A percentile compares a stretch with the other conserved stretches of the same genome.
Evolutionary conservation across 768 basidiomycete species (phyloP).

Genomic region (Pleurotus sapidus): DNA sequence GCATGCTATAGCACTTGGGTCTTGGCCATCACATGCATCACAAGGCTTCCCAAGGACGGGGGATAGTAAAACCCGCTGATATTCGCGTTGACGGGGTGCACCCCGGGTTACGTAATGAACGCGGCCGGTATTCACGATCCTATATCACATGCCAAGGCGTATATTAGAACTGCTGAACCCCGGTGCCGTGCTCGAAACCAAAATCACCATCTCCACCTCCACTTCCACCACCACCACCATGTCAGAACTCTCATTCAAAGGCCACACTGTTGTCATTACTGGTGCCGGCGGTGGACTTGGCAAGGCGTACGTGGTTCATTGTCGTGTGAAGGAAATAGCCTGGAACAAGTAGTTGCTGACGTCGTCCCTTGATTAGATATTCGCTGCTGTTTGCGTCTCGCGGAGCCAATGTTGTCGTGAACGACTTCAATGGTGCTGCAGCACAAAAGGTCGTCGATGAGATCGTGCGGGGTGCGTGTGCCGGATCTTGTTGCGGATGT

Average conservation of each 20-base stretch:
- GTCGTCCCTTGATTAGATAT: constrained; percentile 50
- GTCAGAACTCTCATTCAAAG: constrained; percentile 69
- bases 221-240: constrained; percentile 22
- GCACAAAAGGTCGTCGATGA: constrained; percentile 92
- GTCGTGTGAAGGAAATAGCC: background rate
- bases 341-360: background rate
- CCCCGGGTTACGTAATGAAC: background rate
- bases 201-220: background rate
- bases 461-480: constrained; percentile 67
- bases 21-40: no score
- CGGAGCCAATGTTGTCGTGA: constrained; percentile 93
- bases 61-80: no score
- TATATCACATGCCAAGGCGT: constrained; percentile 8
- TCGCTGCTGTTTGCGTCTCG: constrained; percentile 88
- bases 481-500: background rate
- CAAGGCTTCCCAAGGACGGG: no score
- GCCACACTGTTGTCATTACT: constrained; percentile 91
- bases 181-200: background rate
- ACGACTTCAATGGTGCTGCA: constrained; percentile 85
- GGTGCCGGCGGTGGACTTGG: constrained; percentile 97
- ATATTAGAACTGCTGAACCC: constrained; percentile 6
- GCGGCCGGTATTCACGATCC: constrained; percentile 1
- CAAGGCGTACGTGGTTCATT: constrained; percentile 60
- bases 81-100: no score
- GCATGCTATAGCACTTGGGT: no score